A percentile compares a stretch with the other conserved stretches of the same genome.
These are phyloP conservation scores for Flaveria linearis DNA, from an alignment of 129 eudicot species.

Conservation along the genomic window DNA sequence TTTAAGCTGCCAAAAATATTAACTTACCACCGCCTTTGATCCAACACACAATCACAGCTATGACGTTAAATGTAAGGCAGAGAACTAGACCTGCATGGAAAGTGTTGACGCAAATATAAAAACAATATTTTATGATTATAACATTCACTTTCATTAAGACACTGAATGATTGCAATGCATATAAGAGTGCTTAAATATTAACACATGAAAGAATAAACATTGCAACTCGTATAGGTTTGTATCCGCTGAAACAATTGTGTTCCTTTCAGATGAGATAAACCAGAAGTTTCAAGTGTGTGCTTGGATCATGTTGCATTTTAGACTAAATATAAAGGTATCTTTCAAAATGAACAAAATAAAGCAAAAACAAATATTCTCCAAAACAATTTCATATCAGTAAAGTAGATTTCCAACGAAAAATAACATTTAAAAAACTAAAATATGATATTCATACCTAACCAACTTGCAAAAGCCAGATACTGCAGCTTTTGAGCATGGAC, in stretches of 20 bases:
- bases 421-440: constrained; percentile 16
- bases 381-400: neutral
- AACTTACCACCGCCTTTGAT: constrained; percentile 85
- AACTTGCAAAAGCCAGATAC: constrained; percentile 98
- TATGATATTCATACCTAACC: constrained; percentile 75
- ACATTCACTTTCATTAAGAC: neutral
- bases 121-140: constrained; percentile 18
- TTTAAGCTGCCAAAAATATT: constrained; percentile 3
- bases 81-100: constrained; percentile 74
- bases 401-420: neutral
- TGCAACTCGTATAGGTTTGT: constrained; percentile 6
- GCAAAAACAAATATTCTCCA: neutral
- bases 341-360: neutral
- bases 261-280: constrained; percentile 16
- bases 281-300: neutral
- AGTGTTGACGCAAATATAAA: neutral
- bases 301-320: neutral
- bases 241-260: neutral
- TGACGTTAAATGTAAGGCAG: constrained; percentile 76
- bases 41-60: constrained; percentile 91
- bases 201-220: constrained; percentile 7
- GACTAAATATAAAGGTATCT: neutral
- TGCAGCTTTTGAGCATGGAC: constrained; percentile 96
- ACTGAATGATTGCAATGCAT: constrained; percentile 6
- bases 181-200: constrained; percentile 8